Conservation (phyloP, 2,329 filamentous ascomycete genomes). For the Xylaria sp. region DNA sequence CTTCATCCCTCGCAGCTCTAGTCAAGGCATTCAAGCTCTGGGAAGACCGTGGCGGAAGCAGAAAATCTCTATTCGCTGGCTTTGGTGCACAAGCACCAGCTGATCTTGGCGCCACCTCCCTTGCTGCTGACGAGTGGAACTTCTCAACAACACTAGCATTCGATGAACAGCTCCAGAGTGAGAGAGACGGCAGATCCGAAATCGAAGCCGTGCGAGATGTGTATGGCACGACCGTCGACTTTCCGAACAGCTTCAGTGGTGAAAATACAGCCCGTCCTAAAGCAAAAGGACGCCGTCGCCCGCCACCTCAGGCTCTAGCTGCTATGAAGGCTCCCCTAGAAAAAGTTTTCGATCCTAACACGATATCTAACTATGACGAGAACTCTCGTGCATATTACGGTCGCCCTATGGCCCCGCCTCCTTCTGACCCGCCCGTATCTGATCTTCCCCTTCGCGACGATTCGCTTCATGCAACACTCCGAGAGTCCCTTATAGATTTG, state of each 20-base stretch:
- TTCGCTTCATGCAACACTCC: conserved; percentile 61
- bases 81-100: conserved; percentile 67
- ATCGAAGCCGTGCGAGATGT: conserved; percentile 68
- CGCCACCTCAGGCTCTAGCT: conserved; percentile 67
- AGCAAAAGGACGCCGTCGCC: conserved; percentile 62
- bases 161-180: conserved; percentile 65
- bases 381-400: conserved; percentile 71
- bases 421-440: conserved; percentile 50
- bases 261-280: conserved; percentile 65
- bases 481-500: conserved; percentile 72
- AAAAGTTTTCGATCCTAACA: conserved; percentile 73
- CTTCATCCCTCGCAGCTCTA: conserved; percentile 69
- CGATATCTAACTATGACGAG: conserved; percentile 71
- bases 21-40: conserved; percentile 79
- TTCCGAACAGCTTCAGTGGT: conserved; percentile 56
- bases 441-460: conserved; percentile 70
- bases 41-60: conserved; percentile 77
- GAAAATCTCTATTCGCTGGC: conserved; percentile 70
- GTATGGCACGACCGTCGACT: conserved; percentile 68
- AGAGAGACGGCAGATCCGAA: conserved; percentile 56
- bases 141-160: conserved; percentile 74
- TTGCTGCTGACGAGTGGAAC: conserved; percentile 71
- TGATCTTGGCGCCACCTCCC: conserved; percentile 55
- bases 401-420: conserved; percentile 52
- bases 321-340: conserved; percentile 69